Conservation (phyloP, 345 rosid species). For the Microcos paniculata region DNA sequence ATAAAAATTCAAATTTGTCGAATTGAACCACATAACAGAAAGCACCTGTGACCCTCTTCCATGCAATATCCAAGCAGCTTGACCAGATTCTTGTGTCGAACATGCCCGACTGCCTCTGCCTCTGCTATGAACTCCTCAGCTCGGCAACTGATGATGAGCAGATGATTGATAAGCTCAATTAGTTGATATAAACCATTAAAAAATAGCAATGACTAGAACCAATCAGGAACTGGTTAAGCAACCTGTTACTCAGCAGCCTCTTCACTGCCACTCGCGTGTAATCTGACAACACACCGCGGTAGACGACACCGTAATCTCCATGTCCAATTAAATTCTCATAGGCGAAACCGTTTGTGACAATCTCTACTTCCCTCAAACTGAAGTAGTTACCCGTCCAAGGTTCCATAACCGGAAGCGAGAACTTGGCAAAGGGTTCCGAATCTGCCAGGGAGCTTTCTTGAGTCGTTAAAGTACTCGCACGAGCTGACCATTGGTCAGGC, state of each 20-base stretch:
- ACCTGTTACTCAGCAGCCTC: constrained; percentile 36
- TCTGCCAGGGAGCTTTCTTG: constrained; percentile 7
- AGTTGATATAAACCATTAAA: not conserved
- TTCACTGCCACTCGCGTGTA: constrained; percentile 54
- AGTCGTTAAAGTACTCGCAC: not conserved
- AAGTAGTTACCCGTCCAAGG: constrained; percentile 31
- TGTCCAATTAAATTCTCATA: constrained; percentile 48
- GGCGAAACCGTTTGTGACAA: constrained; percentile 52
- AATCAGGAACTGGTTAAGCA: not conserved
- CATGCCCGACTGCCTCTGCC: constrained; percentile 50
- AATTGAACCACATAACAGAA: not conserved
- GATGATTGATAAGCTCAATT: not conserved
- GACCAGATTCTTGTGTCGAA: constrained; percentile 65
- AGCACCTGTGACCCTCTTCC: constrained; percentile 60
- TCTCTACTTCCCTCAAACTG: constrained; percentile 41
- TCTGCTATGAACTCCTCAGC: constrained; percentile 43
- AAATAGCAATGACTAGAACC: not conserved
- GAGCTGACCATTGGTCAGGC: constrained; percentile 25
- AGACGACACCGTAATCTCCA: constrained; percentile 49
- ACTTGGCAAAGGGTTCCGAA: constrained; percentile 14
- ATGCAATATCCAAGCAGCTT: constrained; percentile 64
- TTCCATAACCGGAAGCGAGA: not conserved
- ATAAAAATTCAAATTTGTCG: not conserved
- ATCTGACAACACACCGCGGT: constrained; percentile 50
- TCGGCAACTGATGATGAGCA: constrained; percentile 29